Evolutionary conservation across 2,329 filamentous ascomycete genomes (phyloP).

Genomic region (Trichothecium sympodiale): DNA sequence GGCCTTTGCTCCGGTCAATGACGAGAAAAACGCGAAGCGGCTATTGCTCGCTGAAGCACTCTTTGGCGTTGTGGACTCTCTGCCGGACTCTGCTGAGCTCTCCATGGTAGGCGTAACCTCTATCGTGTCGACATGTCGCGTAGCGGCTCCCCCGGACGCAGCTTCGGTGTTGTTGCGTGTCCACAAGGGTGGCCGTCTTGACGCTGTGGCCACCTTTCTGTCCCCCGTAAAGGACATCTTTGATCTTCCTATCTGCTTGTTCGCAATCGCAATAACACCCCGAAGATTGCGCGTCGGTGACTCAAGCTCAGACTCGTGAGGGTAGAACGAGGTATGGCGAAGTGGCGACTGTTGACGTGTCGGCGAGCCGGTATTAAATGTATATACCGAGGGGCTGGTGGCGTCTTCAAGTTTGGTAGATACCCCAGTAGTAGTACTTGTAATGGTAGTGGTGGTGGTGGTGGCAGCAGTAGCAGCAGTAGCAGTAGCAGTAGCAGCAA

Average conservation of each 20-base stretch:
- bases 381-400: not conserved
- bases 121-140: not conserved
- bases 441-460: too few relatives aligned
- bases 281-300: not conserved
- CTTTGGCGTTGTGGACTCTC: slow-evolving; percentile 20
- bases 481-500: too few relatives aligned
- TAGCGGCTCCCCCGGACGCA: not conserved
- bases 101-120: slow-evolving; percentile 3
- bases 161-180: not conserved
- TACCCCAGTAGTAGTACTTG: too few relatives aligned
- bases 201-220: slow-evolving; percentile 8
- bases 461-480: too few relatives aligned
- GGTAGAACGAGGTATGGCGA: slow-evolving; percentile 17
- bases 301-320: slow-evolving; percentile 7
- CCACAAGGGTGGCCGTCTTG: not conserved
- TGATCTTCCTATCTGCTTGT: slow-evolving; percentile 8
- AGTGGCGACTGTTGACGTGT: slow-evolving; percentile 18
- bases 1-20: slow-evolving; percentile 16
- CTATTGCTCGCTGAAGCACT: slow-evolving; percentile 15
- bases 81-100: slow-evolving; percentile 4
- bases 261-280: not conserved
- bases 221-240: slow-evolving; percentile 20
- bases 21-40: slow-evolving; percentile 34
- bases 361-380: slow-evolving; percentile 13
- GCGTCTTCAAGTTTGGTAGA: not conserved